Evolutionary conservation across 352 stramenopile genomes (phyloP).

Genomic region (Phytophthora constricta): DNA sequence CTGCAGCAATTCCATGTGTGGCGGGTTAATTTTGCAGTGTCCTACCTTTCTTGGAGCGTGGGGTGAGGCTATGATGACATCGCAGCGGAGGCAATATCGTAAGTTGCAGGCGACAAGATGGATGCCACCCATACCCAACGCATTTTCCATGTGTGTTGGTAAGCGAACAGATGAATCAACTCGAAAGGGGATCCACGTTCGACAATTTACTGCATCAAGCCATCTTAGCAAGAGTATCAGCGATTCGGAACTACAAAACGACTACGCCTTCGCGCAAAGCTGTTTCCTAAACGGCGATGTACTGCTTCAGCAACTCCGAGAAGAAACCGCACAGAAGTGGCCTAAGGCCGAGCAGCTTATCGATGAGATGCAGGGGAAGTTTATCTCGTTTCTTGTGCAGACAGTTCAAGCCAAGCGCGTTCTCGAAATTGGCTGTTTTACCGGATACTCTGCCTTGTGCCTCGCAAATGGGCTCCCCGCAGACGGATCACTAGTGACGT

Average conservation of each 20-base stretch:
- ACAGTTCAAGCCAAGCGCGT: slow-evolving; percentile 74
- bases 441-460: slow-evolving; percentile 92
- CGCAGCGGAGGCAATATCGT: slow-evolving; percentile 54
- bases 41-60: slow-evolving; percentile 48
- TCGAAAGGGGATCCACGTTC: slow-evolving; percentile 30
- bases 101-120: slow-evolving; percentile 55
- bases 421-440: slow-evolving; percentile 94
- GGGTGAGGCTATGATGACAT: slow-evolving; percentile 45
- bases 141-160: slow-evolving; percentile 16
- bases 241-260: slow-evolving; percentile 28
- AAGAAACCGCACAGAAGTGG: slow-evolving; percentile 44
- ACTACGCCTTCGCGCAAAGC: slow-evolving; percentile 37
- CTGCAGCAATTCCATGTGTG: slow-evolving; percentile 71
- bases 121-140: slow-evolving; percentile 54
- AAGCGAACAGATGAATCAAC: slow-evolving; percentile 37
- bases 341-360: slow-evolving; percentile 67
- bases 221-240: slow-evolving; percentile 38
- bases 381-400: slow-evolving; percentile 78
- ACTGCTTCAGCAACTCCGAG: slow-evolving; percentile 51
- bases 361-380: slow-evolving; percentile 63
- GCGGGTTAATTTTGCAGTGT: slow-evolving; percentile 69
- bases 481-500: slow-evolving; percentile 52
- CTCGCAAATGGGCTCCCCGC: slow-evolving; percentile 62
- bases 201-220: slow-evolving; percentile 30
- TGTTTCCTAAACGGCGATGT: slow-evolving; percentile 30